Conservation (phyloP, 225 moss, liverwort and hornwort species). For the Bryoerythrophyllum caledonicum region DNA sequence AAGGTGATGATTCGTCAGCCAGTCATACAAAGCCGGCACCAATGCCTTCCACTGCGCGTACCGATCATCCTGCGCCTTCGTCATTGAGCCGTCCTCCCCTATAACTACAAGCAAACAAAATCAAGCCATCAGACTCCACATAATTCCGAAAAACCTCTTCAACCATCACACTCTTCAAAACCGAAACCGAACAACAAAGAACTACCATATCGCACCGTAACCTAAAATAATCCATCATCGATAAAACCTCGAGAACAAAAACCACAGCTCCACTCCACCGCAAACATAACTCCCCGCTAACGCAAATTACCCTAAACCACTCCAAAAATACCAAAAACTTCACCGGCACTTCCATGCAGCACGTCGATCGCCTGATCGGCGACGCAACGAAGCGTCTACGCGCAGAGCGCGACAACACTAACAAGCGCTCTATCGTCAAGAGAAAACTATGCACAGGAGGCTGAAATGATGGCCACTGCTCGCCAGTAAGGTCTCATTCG, state of each 20-base stretch:
- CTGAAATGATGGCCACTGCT: not conserved
- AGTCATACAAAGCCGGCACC: conserved; percentile 90
- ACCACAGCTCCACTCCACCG: not conserved
- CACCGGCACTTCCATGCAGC: not conserved
- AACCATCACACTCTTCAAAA: not conserved
- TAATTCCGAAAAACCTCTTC: not conserved
- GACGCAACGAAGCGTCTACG: not conserved
- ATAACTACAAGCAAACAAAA: conserved; percentile 14
- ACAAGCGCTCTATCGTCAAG: not conserved
- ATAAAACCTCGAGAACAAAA: not conserved
- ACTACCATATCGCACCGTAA: not conserved
- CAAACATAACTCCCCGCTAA: too few relatives aligned
- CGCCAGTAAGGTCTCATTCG: not conserved
- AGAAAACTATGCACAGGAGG: not conserved
- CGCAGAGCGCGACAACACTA: not conserved
- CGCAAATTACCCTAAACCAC: not conserved
- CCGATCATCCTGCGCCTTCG: conserved; percentile 46
- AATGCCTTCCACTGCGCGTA: conserved; percentile 86
- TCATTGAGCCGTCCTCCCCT: conserved; percentile 31
- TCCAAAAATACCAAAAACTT: not conserved
- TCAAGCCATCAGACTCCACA: not conserved
- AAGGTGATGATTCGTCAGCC: conserved; percentile 93
- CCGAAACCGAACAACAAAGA: too few relatives aligned
- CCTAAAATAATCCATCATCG: not conserved
- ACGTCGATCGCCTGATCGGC: not conserved